phyloP scores from a whole-genome alignment of 139 green algal species.

The Ettlia oleoabundans region DNA sequence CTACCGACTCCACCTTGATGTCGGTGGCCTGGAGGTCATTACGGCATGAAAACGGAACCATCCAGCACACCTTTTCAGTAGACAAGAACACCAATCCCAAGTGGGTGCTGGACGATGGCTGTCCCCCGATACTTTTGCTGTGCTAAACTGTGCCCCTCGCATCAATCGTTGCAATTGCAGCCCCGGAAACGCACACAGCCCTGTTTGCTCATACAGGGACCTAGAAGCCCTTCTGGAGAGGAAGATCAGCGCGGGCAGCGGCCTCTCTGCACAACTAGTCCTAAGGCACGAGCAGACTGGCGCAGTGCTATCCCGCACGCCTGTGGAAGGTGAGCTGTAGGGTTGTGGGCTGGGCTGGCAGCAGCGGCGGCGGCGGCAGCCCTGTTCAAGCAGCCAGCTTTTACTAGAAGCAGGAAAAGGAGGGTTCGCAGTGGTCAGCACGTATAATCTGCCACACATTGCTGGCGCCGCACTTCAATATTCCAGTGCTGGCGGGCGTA shows the following conservation, averaged over 20 bases:
- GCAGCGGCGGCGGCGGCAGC: too few species aligned
- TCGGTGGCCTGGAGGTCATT: neutral
- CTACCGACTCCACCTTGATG: neutral
- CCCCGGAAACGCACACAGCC: too few species aligned
- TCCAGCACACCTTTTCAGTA: neutral
- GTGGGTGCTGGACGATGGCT: neutral
- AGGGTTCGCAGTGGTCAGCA: too few species aligned
- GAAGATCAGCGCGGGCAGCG: neutral
- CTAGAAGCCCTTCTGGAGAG: neutral
- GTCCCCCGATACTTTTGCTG: neutral
- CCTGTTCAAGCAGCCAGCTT: too few species aligned
- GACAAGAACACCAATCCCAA: neutral
- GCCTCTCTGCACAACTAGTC: neutral
- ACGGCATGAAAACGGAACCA: neutral
- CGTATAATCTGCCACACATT: too few species aligned
- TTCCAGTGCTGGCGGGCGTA: too few species aligned
- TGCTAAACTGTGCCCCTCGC: too few species aligned
- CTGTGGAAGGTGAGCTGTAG: constrained; percentile 8
- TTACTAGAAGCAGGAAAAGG: too few species aligned
- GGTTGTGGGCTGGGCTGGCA: too few species aligned
- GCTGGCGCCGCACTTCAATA: too few species aligned
- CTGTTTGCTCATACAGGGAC: neutral
- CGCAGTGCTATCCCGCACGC: neutral
- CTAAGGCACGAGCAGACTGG: neutral
- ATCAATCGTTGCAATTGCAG: too few species aligned